Base-by-base conservation (phyloP, 2,329 filamentous ascomycete species). In the Penicillium brasilianum region DNA sequence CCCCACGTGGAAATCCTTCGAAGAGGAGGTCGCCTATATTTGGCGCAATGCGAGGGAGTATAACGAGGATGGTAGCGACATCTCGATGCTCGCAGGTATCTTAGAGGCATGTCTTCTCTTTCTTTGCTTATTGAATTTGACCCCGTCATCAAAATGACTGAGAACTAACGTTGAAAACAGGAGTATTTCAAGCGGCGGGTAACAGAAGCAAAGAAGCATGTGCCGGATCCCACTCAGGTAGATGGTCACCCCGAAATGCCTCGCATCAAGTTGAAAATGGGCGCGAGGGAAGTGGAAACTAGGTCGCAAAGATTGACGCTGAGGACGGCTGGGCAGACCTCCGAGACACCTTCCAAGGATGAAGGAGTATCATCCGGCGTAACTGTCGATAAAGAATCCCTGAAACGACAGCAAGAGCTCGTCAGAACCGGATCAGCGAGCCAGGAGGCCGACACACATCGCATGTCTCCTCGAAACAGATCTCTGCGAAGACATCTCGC, bases 61-160 rank as follows among this genome's bases (percentile, higher is more conserved):
- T 81, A 97, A 97, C 68, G 92, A 97, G 75, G 93, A 97, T 72
- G 91, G 90, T 4, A 97, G 93, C 71, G 90, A 92, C 16, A 93
- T 97, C 55, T 92, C 88, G 65, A 82, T 86, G 22, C 82, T 95
- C 62, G 92, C 92, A 0, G 86, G 88, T 52, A 88, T 95, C 61
- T 85, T 97, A 7, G 89, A 96, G 86, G 91, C 92, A 80, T 55
- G 77, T 68, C 46, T 52, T 41, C n/a, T 16, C 14, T 25, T 32
- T 0, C 20, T 14, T 14, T 1, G 3, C 13, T 22, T 18, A 14
- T 16, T 46, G 16, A 7, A 2, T 20, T 7, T 37, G 20, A 39
- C 20, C 20, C 20, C 20, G 48, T 56, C 46, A 28, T 30, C 30
- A 34, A 25, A 4, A 10, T 51, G 32, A 8, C 18, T 3, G 28